Base-by-base conservation (phyloP, 2,329 filamentous ascomycete genomes). In the Talaromyces marneffei region DNA sequence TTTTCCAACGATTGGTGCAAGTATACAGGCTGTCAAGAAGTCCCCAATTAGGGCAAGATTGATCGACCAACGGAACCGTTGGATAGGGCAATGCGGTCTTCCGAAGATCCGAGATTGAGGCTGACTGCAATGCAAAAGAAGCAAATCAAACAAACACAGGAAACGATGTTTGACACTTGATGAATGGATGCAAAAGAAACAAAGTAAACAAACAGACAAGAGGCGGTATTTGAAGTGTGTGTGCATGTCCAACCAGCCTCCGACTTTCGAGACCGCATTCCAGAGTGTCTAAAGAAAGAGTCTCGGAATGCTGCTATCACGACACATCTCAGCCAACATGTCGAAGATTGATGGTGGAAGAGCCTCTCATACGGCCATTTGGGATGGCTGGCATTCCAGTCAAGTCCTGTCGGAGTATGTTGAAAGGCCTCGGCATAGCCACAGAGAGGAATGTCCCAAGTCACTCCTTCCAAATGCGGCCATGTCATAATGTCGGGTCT, bases 171-270 rank as follows among this genome's bases (percentile, higher is more conserved):
- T 75, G 73, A 72, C 56, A 63, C 62, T 3, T 60, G 44, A 31
- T 57, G 52, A 48, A 62, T 74, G 65, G 66, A 72, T 75, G 73
- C 73, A 75, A 75, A 75, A 69, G 66, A 71, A 67, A 70, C 74
- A 75, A 75, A 75, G 71, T 70, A 75, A 75, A 73, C 74, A 75
- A 75, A 75, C 72, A 74, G 74, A 70, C 62, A 62, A 58, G 69
- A 59, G 67, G 65, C 62, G 64, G 66, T 75, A 75, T 75, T 75
- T 75, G 73, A 75, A 75, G 68, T 66, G 65, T 65, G 29, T 60
- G 63, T 54, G 64, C 35, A 44, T 48, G 63, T 58, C 54, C 62
- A 50, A 55, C 73, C 73, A 75, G 73, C 74, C 74, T 71, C 72
- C 65, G 65, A 62, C 60, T 70, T 74, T 74, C 27, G 65, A 67